These are phyloP conservation scores for Dryadomyces sulphureus DNA, from an alignment of 2,329 filamentous ascomycete species.

Conservation along the genomic window DNA sequence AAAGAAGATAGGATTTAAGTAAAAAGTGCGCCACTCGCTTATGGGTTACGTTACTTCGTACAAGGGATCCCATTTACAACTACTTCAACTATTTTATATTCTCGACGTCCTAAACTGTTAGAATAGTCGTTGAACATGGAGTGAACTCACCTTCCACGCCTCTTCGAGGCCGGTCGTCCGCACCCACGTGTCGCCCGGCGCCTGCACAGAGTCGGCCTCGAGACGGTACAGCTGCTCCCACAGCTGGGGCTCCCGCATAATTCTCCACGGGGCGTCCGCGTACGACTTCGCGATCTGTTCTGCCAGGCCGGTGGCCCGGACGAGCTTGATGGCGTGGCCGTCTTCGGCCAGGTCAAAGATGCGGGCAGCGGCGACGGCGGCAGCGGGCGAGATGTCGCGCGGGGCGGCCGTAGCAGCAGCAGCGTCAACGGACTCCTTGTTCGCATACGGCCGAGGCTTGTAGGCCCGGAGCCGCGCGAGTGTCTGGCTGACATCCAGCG, in stretches of 20 bases:
- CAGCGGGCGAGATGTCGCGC: constrained; percentile 26
- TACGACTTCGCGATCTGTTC: constrained; percentile 27
- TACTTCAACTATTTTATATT: too few species aligned
- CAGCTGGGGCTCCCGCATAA: constrained; percentile 36
- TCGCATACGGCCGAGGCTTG: neutral
- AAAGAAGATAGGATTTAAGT: too few species aligned
- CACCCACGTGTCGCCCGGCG: constrained; percentile 40
- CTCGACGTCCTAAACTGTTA: too few species aligned
- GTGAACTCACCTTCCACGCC: constrained; percentile 37
- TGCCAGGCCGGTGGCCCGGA: constrained; percentile 53
- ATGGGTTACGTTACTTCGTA: too few species aligned
- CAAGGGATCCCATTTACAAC: too few species aligned
- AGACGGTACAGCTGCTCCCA: constrained; percentile 49
- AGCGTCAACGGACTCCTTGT: neutral
- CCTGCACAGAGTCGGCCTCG: constrained; percentile 46
- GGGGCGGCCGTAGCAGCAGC: neutral
- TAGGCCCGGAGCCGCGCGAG: neutral
- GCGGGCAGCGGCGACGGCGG: constrained; percentile 27
- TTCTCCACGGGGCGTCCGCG: constrained; percentile 29
- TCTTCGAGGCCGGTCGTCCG: constrained; percentile 46
- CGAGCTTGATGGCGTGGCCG: constrained; percentile 66
- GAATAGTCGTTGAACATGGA: too few species aligned
- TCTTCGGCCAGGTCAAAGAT: constrained; percentile 49
- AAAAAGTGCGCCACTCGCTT: too few species aligned
- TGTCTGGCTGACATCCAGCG: constrained; percentile 29